phyloP scores from a whole-genome alignment of 2,329 filamentous ascomycete species.

The Ustilaginoidea virens region DNA sequence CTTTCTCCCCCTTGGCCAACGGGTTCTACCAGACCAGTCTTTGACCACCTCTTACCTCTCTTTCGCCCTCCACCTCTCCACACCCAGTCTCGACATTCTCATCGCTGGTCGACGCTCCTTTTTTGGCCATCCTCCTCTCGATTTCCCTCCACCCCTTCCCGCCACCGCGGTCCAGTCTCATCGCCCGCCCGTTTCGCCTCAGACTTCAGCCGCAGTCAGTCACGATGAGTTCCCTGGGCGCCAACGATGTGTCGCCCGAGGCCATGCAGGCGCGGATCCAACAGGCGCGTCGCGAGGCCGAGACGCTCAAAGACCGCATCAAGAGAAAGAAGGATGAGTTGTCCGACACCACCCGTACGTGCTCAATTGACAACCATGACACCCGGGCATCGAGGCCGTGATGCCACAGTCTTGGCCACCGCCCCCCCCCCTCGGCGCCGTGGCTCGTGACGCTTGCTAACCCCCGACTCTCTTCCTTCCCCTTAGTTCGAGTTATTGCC shows the following conservation, averaged over 20 bases:
- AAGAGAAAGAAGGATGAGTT: constrained; percentile 99
- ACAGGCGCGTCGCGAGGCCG: constrained; percentile 88
- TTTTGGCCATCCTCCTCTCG: constrained; percentile 5
- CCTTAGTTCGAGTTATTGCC: constrained; percentile 75
- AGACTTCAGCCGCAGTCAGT: constrained; percentile 6
- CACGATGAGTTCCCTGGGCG: constrained; percentile 41
- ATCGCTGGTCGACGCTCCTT: constrained; percentile 12
- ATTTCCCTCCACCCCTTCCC: constrained; percentile 1
- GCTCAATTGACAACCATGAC: constrained; percentile 6
- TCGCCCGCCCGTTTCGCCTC: constrained; percentile 4
- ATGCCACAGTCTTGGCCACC: not conserved
- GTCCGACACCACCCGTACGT: constrained; percentile 91
- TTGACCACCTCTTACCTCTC: constrained; percentile 4
- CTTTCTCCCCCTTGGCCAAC: not conserved
- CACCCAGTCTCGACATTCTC: constrained; percentile 12
- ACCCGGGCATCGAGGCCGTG: not conserved
- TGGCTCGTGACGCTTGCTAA: constrained; percentile 10
- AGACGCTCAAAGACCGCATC: constrained; percentile 95
- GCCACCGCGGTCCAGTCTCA: constrained; percentile 1
- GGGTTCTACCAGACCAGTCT: too few species aligned
- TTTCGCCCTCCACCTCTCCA: constrained; percentile 19
- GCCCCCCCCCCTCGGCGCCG: not conserved
- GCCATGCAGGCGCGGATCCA: constrained; percentile 88
- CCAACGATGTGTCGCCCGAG: constrained; percentile 52
- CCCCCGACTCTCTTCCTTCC: constrained; percentile 2